A percentile compares a stretch with the other conserved stretches of the same genome.
These are phyloP conservation scores for Euphorbia celastroides DNA, from an alignment of 441 rosid species.

Conservation along the genomic window DNA sequence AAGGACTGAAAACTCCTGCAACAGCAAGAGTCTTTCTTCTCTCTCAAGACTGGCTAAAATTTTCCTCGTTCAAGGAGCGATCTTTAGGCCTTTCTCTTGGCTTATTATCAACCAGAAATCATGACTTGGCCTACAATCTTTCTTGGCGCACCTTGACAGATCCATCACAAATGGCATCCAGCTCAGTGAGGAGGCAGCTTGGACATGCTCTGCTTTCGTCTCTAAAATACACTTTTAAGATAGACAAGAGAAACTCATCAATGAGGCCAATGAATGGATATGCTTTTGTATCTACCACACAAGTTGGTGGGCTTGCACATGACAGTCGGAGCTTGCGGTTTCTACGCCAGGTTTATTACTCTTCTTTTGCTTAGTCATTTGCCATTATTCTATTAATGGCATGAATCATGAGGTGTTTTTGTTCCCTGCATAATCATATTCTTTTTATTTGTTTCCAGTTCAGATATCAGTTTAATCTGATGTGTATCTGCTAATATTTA, in stretches of 20 bases:
- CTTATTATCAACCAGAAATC: constrained; percentile 56
- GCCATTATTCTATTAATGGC: neutral
- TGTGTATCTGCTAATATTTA: neutral
- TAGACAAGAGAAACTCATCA: constrained; percentile 69
- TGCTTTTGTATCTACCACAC: constrained; percentile 71
- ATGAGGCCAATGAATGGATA: constrained; percentile 78
- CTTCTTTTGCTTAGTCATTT: constrained; percentile 11
- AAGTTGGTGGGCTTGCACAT: constrained; percentile 84
- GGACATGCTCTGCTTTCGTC: constrained; percentile 79
- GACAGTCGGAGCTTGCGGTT: constrained; percentile 78
- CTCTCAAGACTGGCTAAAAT: constrained; percentile 82
- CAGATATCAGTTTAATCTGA: neutral
- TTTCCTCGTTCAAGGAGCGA: constrained; percentile 78
- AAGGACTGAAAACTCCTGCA: constrained; percentile 51
- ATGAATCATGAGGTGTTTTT: neutral
- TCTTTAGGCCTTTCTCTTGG: constrained; percentile 84
- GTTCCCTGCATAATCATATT: neutral
- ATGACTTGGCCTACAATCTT: constrained; percentile 67
- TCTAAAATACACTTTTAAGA: constrained; percentile 65
- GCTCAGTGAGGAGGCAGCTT: constrained; percentile 74
- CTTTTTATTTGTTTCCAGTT: neutral
- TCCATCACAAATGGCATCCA: constrained; percentile 63
- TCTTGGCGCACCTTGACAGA: constrained; percentile 80
- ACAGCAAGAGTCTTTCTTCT: constrained; percentile 61
- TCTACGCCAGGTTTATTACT: constrained; percentile 62